A percentile compares a stretch with the other conserved stretches of the same genome.
Evolutionary conservation across 1,284 basidiomycete genomes (phyloP).

Genomic region (Microbotryum intermedium): DNA sequence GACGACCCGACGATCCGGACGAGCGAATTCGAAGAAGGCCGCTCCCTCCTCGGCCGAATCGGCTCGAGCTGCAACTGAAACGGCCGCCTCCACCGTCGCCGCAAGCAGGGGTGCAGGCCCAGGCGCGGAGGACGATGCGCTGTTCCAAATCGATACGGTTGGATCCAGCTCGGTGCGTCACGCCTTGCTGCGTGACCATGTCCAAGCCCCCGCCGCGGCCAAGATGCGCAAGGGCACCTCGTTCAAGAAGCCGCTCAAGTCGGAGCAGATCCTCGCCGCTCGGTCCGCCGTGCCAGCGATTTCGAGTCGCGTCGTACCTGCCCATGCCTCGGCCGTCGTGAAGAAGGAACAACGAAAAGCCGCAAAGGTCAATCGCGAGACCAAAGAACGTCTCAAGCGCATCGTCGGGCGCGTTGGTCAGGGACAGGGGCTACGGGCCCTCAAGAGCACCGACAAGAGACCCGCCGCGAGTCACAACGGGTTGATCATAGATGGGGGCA

Average conservation of each 20-base stretch:
- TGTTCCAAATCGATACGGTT: slow-evolving; percentile 26
- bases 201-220: slow-evolving; percentile 10
- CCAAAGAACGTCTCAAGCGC: slow-evolving; percentile 66
- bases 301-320: slow-evolving; percentile 16
- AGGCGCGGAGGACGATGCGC: not conserved
- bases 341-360: slow-evolving; percentile 54
- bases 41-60: slow-evolving; percentile 5
- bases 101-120: not conserved
- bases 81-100: not conserved
- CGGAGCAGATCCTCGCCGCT: slow-evolving; percentile 69
- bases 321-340: slow-evolving; percentile 13
- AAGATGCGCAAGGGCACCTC: slow-evolving; percentile 23
- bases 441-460: slow-evolving; percentile 53
- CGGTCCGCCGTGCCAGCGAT: slow-evolving; percentile 73
- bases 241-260: slow-evolving; percentile 52
- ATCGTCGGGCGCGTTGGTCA: slow-evolving; percentile 60
- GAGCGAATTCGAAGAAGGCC: slow-evolving; percentile 22
- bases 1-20: not conserved
- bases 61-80: not conserved
- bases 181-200: slow-evolving; percentile 6
- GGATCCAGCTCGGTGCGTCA: slow-evolving; percentile 18
- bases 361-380: slow-evolving; percentile 71
- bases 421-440: slow-evolving; percentile 52
- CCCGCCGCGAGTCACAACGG: slow-evolving; percentile 17
- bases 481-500: slow-evolving; percentile 51